These are phyloP conservation scores for Fusarium tjaetaba DNA, from an alignment of 2,329 filamentous ascomycete genomes.

Conservation along the genomic window DNA sequence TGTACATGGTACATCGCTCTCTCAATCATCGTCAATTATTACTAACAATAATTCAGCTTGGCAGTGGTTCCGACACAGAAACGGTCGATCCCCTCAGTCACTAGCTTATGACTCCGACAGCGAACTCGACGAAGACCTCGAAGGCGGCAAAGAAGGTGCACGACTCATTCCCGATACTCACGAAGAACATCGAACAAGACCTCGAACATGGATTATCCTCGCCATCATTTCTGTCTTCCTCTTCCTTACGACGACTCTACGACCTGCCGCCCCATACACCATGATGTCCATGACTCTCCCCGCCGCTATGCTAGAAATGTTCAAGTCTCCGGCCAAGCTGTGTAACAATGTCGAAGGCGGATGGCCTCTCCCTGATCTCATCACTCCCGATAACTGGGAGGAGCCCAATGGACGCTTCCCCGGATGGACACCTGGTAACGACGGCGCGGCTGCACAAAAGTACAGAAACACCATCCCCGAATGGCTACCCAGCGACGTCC, in stretches of 20 bases:
- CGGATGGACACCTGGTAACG: slow-evolving; percentile 47
- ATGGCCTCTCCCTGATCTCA: slow-evolving; percentile 47
- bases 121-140: slow-evolving; percentile 25
- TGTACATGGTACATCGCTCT: slow-evolving; percentile 30
- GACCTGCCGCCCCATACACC: slow-evolving; percentile 45
- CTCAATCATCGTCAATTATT: not conserved
- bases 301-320: slow-evolving; percentile 42
- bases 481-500: slow-evolving; percentile 44
- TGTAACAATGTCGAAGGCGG: slow-evolving; percentile 37
- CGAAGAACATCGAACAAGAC: slow-evolving; percentile 9
- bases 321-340: slow-evolving; percentile 34
- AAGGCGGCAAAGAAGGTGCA: slow-evolving; percentile 25
- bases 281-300: slow-evolving; percentile 49
- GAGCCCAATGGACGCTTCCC: slow-evolving; percentile 40
- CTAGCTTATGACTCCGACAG: slow-evolving; percentile 30
- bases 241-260: slow-evolving; percentile 32
- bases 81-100: slow-evolving; percentile 3
- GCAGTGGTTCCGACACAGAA: slow-evolving; percentile 23
- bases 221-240: slow-evolving; percentile 7
- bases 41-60: slow-evolving; percentile 24
- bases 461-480: slow-evolving; percentile 42
- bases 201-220: slow-evolving; percentile 19
- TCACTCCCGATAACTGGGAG: slow-evolving; percentile 42
- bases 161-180: slow-evolving; percentile 11
- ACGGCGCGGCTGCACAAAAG: slow-evolving; percentile 32